Conservation (phyloP, 2,329 filamentous ascomycete species). For the Fusarium concolor region DNA sequence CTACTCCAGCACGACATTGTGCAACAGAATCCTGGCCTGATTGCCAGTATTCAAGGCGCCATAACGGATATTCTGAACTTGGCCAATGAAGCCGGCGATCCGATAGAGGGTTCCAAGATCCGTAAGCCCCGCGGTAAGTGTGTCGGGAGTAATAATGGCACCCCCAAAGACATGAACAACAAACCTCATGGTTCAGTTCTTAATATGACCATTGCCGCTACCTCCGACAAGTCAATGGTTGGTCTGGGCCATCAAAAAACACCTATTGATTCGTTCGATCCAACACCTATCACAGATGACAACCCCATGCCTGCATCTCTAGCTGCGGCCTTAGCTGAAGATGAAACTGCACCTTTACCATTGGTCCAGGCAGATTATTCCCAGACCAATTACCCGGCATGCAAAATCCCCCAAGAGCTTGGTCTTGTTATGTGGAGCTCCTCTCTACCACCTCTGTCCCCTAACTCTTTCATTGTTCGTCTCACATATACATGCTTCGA, state of each 20-base stretch:
- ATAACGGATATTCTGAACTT: neutral
- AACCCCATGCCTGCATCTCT: neutral
- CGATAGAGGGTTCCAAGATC: neutral
- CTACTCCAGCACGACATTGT: neutral
- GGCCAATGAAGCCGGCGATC: constrained; percentile 1
- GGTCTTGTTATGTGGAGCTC: neutral
- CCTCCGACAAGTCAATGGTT: no score
- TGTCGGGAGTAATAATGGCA: neutral
- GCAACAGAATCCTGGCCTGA: neutral
- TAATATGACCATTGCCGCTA: no score
- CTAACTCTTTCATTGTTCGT: neutral
- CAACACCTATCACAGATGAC: neutral
- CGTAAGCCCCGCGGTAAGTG: neutral
- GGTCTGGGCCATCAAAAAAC: neutral
- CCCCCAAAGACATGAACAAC: neutral
- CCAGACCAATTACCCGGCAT: neutral
- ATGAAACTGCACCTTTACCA: neutral
- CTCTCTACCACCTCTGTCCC: neutral
- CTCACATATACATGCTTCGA: constrained; percentile 4
- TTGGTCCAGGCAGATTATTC: neutral
- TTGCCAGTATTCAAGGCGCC: neutral
- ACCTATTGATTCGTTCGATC: no score
- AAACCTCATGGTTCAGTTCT: neutral
- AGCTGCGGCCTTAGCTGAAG: no score
- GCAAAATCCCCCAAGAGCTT: neutral